Evolutionary conservation across 2,329 filamentous ascomycete genomes (phyloP), one percentile per base, ranked within the genome.

Genomic region (Cadophora luteo-olivacea): DNA sequence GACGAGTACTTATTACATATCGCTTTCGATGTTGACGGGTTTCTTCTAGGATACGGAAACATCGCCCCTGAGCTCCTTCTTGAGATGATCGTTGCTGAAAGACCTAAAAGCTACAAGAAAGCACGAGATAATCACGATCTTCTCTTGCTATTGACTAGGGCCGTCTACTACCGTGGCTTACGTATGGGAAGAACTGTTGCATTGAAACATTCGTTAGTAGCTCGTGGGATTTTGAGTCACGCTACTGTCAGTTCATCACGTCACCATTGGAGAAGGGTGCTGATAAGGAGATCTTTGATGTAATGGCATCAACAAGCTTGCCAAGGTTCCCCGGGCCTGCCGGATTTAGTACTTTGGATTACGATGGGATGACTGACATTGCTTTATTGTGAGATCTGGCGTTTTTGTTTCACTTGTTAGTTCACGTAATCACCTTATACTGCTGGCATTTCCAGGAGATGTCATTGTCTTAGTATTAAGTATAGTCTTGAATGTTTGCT

Each of bases 161-260:
- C 81, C n/a, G 83, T 86, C 0, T 86, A 86, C 72, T 84, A 86
- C 74, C 81, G 84, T 6, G 84, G 84, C 11, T 85, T 83, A 11
- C 84, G 86, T 67, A 86, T 86, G 84, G 84, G 86, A 76, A 84
- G 84, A 2, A 86, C 84, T 1, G 83, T 85, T 2, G 82, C 82
- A 4, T 71, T 86, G 25, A 86, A 86, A 77, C 84, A 85, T 68
- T 84, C 83, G 16, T 76, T 86, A 32, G 83, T 86, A 29, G 83
- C 84, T 12, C 75, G 84, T 12, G 84, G 84, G 1, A 84, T 85
- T 41, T 69, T 85, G 14, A 77, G 79, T 14, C 83, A 86, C 62
- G 83, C 84, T 12, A 85, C 83, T 2, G 83, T 85, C 3, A 77
- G 84, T n/a, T 83, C 83, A n/a, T 68, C 55, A 29, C 25, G 25